These are phyloP conservation scores for Lindgomyces ingoldianus DNA, from an alignment of 495 filamentous ascomycete genomes.

Conservation along the genomic window DNA sequence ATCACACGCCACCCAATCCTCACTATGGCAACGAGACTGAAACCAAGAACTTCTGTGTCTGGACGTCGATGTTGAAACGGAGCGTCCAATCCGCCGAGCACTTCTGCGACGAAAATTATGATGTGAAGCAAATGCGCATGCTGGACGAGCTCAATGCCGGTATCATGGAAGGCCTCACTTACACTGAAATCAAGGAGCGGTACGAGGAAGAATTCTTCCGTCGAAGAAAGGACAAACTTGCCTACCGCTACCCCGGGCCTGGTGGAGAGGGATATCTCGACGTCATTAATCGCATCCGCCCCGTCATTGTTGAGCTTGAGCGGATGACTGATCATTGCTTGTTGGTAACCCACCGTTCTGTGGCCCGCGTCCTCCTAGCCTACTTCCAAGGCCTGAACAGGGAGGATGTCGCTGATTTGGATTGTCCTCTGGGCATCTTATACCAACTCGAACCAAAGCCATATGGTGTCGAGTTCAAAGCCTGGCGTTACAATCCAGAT, in stretches of 20 bases:
- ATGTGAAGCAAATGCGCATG: constrained; percentile 97
- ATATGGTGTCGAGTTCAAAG: constrained; percentile 94
- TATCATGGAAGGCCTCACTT: constrained; percentile 89
- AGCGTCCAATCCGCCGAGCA: constrained; percentile 79
- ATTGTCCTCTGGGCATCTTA: constrained; percentile 87
- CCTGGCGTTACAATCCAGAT: constrained; percentile 79
- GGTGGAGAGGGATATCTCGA: constrained; percentile 96
- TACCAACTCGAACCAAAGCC: constrained; percentile 96
- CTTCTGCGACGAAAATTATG: constrained; percentile 96
- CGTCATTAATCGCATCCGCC: constrained; percentile 90
- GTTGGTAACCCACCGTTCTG: constrained; percentile 84
- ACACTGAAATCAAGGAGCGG: constrained; percentile 76
- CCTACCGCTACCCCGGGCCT: constrained; percentile 90
- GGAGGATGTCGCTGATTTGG: constrained; percentile 87
- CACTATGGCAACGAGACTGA: constrained; percentile 62
- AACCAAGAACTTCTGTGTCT: constrained; percentile 91
- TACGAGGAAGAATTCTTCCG: constrained; percentile 75
- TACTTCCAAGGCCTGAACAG: constrained; percentile 92
- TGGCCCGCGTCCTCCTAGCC: constrained; percentile 87
- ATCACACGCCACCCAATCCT: constrained; percentile 92
- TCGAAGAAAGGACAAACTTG: constrained; percentile 78
- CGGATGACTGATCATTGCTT: constrained; percentile 94
- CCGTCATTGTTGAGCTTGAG: constrained; percentile 95
- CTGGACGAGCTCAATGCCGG: constrained; percentile 94
- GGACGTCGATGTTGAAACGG: constrained; percentile 94